A percentile compares a stretch with the other conserved stretches of the same genome.
These are phyloP conservation scores for Xylaria sp. DNA, from an alignment of 2,329 filamentous ascomycete genomes.

Conservation along the genomic window DNA sequence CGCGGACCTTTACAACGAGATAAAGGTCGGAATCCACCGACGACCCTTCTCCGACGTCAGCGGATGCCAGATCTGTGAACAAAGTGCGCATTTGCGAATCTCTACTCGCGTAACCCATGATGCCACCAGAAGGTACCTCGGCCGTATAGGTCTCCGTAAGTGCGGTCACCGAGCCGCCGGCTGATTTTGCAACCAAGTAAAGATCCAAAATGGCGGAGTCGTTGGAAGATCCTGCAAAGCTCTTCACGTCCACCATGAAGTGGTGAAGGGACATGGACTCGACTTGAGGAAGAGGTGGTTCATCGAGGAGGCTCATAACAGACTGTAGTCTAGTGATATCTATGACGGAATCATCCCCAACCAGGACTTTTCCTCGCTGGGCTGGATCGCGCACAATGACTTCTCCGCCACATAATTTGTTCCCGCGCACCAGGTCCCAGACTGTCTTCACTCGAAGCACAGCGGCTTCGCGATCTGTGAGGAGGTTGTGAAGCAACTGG, in stretches of 20 bases:
- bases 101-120: conserved; percentile 67
- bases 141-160: conserved; percentile 85
- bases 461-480: conserved; percentile 85
- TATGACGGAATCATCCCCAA: conserved; percentile 90
- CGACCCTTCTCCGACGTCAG: conserved; percentile 69
- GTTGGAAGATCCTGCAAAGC: conserved; percentile 77
- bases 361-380: conserved; percentile 83
- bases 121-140: conserved; percentile 76
- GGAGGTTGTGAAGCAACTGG: conserved; percentile 91
- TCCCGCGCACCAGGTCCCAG: conserved; percentile 92
- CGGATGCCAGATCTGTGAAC: conserved; percentile 82
- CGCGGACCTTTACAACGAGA: conserved; percentile 80
- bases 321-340: conserved; percentile 91
- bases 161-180: conserved; percentile 65
- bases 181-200: conserved; percentile 75
- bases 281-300: conserved; percentile 70
- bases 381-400: conserved; percentile 92
- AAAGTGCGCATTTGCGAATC: conserved; percentile 79
- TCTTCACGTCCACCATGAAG: conserved; percentile 81
- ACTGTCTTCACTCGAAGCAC: conserved; percentile 85
- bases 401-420: conserved; percentile 91
- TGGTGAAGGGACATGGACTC: conserved; percentile 80
- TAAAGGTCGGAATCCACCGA: conserved; percentile 76
- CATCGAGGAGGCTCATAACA: conserved; percentile 91
- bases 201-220: conserved; percentile 78